Evolutionary conservation across 805 yeast genomes (phyloP), one percentile per base, ranked within the genome.

Genomic region (Schwanniomyces vanrijiae): DNA sequence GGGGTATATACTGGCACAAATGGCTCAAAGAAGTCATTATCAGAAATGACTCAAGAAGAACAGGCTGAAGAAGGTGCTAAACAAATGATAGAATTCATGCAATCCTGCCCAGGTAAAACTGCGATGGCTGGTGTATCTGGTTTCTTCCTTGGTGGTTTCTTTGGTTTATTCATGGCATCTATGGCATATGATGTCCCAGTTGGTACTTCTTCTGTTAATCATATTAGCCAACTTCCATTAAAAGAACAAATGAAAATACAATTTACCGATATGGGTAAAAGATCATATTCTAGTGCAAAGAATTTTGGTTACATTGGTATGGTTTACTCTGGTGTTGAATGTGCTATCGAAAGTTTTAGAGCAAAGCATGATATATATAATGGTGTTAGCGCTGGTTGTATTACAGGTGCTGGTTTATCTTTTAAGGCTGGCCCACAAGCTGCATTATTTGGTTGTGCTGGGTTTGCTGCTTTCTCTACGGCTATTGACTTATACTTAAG

Each of bases 331-430:
- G 97, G 96, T 38, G 92, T 90, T 2, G 98, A 91, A 62, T 91
- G 98, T 73, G 78, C 84, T 39, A 81, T 91, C 42, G 97, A 91
- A 65, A 82, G 94, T 24, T 64, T 80, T 44, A 77, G 98, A 58
- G 97, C 96, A 1, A 90, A 88, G 60, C 90, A 87, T 60, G 99
- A 94, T 66, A 80, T 92, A 9, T 90, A 85, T 69, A 94, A 94
- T 63, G 97, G 97, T 39, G 82, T 89, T 2, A 77, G 82, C 38
- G 98, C 98, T 3, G 99, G 99, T 2, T 94, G 97, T 69, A 74
- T 92, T 31, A 94, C 99, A 1, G 99, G 99, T 38, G 99, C 96
- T 28, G 97, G 96, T 0, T 77, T 94, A 44, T 96, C 97, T 1
- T 78, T 88, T 55, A 89, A 87, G 62, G 82, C 94, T 41, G 99